Conservation (phyloP, 1,284 basidiomycete species). For the Fomitopsis betulina region DNA sequence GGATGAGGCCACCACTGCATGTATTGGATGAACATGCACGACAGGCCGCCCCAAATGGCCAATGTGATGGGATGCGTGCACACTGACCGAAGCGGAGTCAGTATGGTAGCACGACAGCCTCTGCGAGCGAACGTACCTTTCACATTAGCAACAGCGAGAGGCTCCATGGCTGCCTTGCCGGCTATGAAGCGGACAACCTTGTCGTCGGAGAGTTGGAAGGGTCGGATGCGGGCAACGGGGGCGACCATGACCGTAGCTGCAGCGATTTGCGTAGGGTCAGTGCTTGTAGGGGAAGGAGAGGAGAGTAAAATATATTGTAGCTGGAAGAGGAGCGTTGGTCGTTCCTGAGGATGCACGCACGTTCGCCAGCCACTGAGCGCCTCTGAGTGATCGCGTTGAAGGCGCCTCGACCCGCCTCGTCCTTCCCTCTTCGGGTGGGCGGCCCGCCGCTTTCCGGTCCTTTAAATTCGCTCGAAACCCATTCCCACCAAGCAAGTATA, state of each 20-base stretch:
- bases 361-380: conserved; percentile 12
- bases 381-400: conserved; percentile 4
- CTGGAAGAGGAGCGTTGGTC: background rate
- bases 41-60: conserved; percentile 54
- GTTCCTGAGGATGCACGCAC: conserved; percentile 5
- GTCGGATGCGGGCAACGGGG: conserved; percentile 48
- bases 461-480: background rate
- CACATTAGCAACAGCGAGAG: conserved; percentile 65
- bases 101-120: background rate
- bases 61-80: conserved; percentile 57
- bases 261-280: background rate
- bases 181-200: conserved; percentile 61
- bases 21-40: conserved; percentile 51
- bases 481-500: background rate
- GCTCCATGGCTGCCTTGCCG: conserved; percentile 67
- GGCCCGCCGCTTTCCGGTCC: background rate
- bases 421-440: too few relatives aligned
- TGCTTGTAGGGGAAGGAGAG: background rate
- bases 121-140: conserved; percentile 36
- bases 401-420: too few relatives aligned
- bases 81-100: conserved; percentile 35
- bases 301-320: background rate
- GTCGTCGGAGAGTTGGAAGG: conserved; percentile 45
- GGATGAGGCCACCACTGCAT: conserved; percentile 63
- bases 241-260: conserved; percentile 16